Evolutionary conservation across 257 asterid genomes (phyloP).

Genomic region (Forsythia suspensa): DNA sequence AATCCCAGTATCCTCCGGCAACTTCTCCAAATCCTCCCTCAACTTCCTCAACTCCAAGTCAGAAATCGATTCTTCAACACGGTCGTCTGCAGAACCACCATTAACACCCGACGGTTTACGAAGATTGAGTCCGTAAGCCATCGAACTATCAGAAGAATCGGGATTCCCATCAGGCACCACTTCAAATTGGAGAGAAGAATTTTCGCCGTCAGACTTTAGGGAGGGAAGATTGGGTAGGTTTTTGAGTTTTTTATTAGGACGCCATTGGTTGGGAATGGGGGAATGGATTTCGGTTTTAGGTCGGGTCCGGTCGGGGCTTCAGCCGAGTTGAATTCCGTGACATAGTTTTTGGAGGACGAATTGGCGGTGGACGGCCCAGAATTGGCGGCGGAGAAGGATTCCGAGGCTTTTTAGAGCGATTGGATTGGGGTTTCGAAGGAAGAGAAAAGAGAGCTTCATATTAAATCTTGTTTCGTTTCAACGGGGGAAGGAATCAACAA

Average conservation of each 20-base stretch:
- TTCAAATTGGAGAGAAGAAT: constrained; percentile 58
- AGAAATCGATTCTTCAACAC: constrained; percentile 16
- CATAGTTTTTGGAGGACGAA: constrained; percentile 36
- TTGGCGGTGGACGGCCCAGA: neutral
- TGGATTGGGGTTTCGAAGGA: constrained; percentile 55
- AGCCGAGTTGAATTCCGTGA: constrained; percentile 60
- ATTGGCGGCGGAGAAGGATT: constrained; percentile 23
- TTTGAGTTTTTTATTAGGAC: constrained; percentile 55
- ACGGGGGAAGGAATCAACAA: neutral
- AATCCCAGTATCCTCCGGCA: constrained; percentile 58
- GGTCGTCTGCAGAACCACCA: neutral
- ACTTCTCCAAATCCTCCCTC: constrained; percentile 55
- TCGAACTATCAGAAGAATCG: constrained; percentile 41
- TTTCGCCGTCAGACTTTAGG: constrained; percentile 34
- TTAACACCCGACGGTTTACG: constrained; percentile 35
- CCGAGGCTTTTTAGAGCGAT: constrained; percentile 35
- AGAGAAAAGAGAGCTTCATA: constrained; percentile 75
- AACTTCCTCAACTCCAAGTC: constrained; percentile 54
- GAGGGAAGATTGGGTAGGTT: constrained; percentile 51
- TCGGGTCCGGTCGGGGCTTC: constrained; percentile 38
- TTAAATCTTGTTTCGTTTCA: neutral
- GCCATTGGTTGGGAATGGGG: constrained; percentile 73
- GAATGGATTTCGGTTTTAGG: constrained; percentile 35
- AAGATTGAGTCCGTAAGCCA: constrained; percentile 64
- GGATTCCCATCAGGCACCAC: constrained; percentile 38